Evolutionary conservation across 495 filamentous ascomycete genomes (phyloP).

Genomic region (Talaromyces thailandensis): DNA sequence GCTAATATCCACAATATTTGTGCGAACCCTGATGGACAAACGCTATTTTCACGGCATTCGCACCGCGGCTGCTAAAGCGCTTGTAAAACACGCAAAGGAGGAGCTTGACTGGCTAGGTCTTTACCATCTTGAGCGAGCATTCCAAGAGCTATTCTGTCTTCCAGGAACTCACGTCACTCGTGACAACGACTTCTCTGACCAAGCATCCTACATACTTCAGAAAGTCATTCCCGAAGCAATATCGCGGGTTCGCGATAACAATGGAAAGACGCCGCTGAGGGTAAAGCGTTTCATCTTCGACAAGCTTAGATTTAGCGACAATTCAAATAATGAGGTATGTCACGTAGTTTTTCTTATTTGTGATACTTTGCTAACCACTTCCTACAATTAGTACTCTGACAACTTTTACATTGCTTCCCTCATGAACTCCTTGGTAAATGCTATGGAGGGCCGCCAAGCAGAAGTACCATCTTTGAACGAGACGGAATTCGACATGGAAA

Average conservation of each 20-base stretch:
- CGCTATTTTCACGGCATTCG: constrained; percentile 93
- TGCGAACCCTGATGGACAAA: constrained; percentile 80
- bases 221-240: constrained; percentile 72
- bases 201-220: constrained; percentile 71
- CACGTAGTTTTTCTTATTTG: neutral
- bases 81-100: constrained; percentile 63
- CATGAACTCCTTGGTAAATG: constrained; percentile 70
- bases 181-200: constrained; percentile 84
- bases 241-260: constrained; percentile 63
- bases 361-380: constrained; percentile 4
- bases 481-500: constrained; percentile 37
- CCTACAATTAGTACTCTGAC: constrained; percentile 64
- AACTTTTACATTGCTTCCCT: constrained; percentile 76
- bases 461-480: constrained; percentile 22
- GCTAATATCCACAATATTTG: constrained; percentile 75
- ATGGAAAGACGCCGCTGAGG: constrained; percentile 63
- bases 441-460: constrained; percentile 50
- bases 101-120: constrained; percentile 70
- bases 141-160: constrained; percentile 82
- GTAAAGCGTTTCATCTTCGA: constrained; percentile 78
- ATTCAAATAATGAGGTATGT: constrained; percentile 66
- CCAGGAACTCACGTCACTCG: constrained; percentile 60
- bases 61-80: constrained; percentile 62
- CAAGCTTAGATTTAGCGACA: constrained; percentile 87
- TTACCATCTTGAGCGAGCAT: constrained; percentile 74